Evolutionary conservation across 352 stramenopile genomes (phyloP).

Genomic region (Globisporangium rhizosaccharum): DNA sequence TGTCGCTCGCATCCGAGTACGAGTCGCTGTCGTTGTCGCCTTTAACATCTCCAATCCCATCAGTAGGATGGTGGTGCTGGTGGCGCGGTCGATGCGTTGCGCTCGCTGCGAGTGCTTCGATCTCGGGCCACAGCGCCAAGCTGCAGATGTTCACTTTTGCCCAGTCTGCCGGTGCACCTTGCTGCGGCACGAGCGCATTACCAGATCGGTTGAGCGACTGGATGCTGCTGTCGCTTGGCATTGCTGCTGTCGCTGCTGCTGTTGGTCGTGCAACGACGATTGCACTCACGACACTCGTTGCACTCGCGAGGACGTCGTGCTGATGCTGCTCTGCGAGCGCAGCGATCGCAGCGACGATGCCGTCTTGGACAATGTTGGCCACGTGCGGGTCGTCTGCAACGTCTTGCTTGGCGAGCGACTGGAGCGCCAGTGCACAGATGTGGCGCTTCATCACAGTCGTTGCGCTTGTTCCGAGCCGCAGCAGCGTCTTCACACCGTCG

Average conservation of each 20-base stretch:
- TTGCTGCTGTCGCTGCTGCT: conserved; percentile 10
- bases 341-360: conserved; percentile 58
- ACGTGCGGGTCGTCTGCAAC: conserved; percentile 36
- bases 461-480: conserved; percentile 41
- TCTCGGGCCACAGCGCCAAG: conserved; percentile 40
- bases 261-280: conserved; percentile 3
- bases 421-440: conserved; percentile 55
- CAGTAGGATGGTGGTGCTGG: background rate
- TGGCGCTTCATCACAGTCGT: conserved; percentile 51
- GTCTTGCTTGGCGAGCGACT: conserved; percentile 47
- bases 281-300: conserved; percentile 19
- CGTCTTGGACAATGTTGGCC: conserved; percentile 62
- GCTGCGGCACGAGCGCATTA: conserved; percentile 35
- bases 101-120: conserved; percentile 20
- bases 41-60: conserved; percentile 10
- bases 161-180: conserved; percentile 52
- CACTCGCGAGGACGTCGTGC: conserved; percentile 40
- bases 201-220: conserved; percentile 16
- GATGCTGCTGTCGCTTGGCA: conserved; percentile 9
- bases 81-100: background rate
- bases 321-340: conserved; percentile 56
- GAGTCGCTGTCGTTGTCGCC: conserved; percentile 24
- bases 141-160: conserved; percentile 44
- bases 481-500: conserved; percentile 68
- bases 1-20: conserved; percentile 38